phyloP scores from a whole-genome alignment of 352 stramenopile genomes.

The Phytophthora fragariae region DNA sequence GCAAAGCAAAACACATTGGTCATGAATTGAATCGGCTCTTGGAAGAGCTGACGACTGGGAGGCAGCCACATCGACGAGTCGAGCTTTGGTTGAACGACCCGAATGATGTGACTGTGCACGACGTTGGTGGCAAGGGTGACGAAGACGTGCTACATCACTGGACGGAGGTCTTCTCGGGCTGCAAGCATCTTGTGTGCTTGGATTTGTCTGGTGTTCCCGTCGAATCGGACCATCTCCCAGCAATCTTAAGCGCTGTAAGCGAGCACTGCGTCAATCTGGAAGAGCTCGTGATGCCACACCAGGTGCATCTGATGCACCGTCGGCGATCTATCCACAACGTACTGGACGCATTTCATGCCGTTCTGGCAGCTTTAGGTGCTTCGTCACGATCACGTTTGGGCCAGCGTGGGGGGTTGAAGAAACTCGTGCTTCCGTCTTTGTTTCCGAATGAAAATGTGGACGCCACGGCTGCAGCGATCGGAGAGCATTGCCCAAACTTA shows the following conservation, averaged over 20 bases:
- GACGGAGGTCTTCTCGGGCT: conserved; percentile 12
- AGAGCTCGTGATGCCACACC: conserved; percentile 24
- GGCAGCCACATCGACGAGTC: background rate
- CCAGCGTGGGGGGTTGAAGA: conserved; percentile 23
- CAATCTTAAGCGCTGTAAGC: conserved; percentile 14
- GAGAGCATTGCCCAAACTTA: conserved; percentile 28
- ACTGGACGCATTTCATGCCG: conserved; percentile 21
- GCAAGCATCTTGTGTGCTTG: conserved; percentile 10
- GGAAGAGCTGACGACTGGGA: background rate
- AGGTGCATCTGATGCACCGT: conserved; percentile 10
- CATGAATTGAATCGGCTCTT: conserved; percentile 22
- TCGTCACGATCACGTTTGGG: conserved; percentile 2
- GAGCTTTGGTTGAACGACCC: conserved; percentile 23
- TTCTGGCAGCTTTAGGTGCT: conserved; percentile 4
- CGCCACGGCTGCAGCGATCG: conserved; percentile 26
- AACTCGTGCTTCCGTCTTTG: conserved; percentile 39
- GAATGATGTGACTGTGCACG: conserved; percentile 5
- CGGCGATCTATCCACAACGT: conserved; percentile 10
- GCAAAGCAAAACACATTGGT: conserved; percentile 7
- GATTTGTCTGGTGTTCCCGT: conserved; percentile 20
- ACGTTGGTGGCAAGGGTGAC: background rate
- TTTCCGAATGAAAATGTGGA: conserved; percentile 43
- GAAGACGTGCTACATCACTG: conserved; percentile 1
- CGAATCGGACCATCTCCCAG: conserved; percentile 22
- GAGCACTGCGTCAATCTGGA: conserved; percentile 19